Conservation (phyloP, 2,329 filamentous ascomycete species). For the Cryphonectria radicalis region DNA sequence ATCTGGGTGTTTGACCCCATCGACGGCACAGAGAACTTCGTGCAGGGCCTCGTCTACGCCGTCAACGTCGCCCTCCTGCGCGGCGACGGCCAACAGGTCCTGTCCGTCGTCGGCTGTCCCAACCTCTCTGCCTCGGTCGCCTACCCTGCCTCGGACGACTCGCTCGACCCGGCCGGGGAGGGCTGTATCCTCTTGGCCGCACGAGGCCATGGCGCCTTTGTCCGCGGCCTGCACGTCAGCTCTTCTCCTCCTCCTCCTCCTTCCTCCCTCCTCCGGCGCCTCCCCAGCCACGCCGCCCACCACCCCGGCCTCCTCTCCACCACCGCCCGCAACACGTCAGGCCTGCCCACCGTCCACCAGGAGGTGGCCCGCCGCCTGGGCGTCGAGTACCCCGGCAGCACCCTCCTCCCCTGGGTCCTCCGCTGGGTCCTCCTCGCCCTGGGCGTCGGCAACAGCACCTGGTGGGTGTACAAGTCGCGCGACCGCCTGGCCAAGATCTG, state of each 20-base stretch:
- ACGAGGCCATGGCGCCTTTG: constrained; percentile 51
- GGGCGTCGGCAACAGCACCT: constrained; percentile 56
- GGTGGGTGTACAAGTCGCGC: constrained; percentile 59
- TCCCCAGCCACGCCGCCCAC: constrained; percentile 39
- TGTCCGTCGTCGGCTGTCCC: constrained; percentile 55
- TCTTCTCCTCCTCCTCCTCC: background rate
- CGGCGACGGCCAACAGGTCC: constrained; percentile 53
- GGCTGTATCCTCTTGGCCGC: constrained; percentile 59
- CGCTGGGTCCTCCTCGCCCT: constrained; percentile 59
- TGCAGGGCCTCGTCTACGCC: constrained; percentile 58
- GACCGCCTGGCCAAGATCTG: constrained; percentile 58
- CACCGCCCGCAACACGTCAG: constrained; percentile 52
- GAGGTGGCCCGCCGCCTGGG: constrained; percentile 48
- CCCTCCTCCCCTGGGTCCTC: constrained; percentile 61
- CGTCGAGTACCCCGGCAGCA: constrained; percentile 50
- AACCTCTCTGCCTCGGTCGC: constrained; percentile 41
- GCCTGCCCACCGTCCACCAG: constrained; percentile 52
- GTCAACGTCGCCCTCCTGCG: constrained; percentile 60
- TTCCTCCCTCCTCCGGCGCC: constrained; percentile 33
- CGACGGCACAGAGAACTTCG: constrained; percentile 62
- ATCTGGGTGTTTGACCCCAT: constrained; percentile 66
- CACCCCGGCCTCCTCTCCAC: constrained; percentile 45
- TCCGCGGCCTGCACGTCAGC: constrained; percentile 44
- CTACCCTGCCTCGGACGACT: constrained; percentile 47
- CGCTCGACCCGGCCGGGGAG: constrained; percentile 46